phyloP scores from a whole-genome alignment of 345 rosid species.

The Populus ilicifolia region DNA sequence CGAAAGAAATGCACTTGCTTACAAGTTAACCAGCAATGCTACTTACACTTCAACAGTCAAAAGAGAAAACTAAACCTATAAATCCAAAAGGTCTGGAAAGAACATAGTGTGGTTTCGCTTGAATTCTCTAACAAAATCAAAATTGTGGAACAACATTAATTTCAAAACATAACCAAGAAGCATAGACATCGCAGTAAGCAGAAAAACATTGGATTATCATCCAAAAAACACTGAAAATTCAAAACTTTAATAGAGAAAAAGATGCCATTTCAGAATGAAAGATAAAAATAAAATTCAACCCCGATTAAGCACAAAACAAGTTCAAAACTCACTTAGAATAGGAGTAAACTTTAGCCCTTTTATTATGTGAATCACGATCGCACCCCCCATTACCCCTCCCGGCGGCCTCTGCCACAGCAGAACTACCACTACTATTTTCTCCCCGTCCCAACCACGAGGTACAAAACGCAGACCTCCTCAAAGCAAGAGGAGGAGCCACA shows the following conservation, averaged over 20 bases:
- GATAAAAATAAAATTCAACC: neutral
- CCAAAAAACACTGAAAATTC: neutral
- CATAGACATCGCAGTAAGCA: neutral
- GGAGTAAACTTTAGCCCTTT: slow-evolving; percentile 75
- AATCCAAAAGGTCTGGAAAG: neutral
- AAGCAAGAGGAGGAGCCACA: neutral
- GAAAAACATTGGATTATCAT: neutral
- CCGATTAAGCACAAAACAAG: neutral
- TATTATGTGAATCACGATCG: slow-evolving; percentile 41
- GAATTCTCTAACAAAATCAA: neutral
- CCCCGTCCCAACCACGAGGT: slow-evolving; percentile 34
- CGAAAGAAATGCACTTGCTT: neutral
- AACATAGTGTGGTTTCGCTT: neutral
- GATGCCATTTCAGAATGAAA: too few relatives aligned
- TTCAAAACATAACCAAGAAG: neutral
- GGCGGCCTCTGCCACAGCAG: slow-evolving; percentile 20
- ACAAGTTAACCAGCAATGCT: neutral
- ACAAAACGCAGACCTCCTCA: slow-evolving; percentile 24
- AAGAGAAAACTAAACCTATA: neutral
- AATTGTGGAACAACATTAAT: neutral
- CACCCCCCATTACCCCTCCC: slow-evolving; percentile 28
- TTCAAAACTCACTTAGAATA: slow-evolving; percentile 44
- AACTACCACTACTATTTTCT: slow-evolving; percentile 49
- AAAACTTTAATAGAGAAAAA: neutral
- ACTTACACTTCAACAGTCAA: neutral